Conservation (phyloP, 331 rosid genomes). For the Rhamnella rubrinervis region DNA sequence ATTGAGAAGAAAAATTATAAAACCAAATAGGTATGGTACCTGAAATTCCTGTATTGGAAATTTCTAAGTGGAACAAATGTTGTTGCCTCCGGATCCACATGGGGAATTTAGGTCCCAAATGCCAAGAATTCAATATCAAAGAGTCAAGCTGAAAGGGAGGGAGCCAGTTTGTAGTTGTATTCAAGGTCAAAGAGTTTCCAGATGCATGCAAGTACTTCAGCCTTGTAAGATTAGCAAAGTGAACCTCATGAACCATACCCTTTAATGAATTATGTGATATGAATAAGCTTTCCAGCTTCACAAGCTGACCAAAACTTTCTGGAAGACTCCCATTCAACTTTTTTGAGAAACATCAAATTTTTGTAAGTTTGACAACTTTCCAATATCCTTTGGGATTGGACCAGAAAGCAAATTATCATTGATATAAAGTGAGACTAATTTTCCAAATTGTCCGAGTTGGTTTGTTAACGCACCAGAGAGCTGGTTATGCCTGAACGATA, state of each 20-base stretch:
- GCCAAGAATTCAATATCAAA: not conserved
- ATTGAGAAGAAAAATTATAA: constrained; percentile 15
- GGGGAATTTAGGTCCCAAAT: not conserved
- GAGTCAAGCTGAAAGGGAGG: constrained; percentile 6
- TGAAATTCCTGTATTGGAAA: constrained; percentile 23
- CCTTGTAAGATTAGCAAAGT: constrained; percentile 23
- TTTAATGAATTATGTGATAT: constrained; percentile 12
- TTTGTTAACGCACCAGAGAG: not conserved
- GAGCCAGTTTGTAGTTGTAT: constrained; percentile 21
- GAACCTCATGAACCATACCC: constrained; percentile 15
- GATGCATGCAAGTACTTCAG: rapidly evolving
- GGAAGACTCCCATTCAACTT: not conserved
- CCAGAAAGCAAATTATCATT: not conserved
- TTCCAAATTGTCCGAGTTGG: not conserved
- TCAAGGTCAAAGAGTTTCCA: constrained; percentile 12
- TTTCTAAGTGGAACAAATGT: not conserved
- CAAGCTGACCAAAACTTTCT: constrained; percentile 14
- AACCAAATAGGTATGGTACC: constrained; percentile 27
- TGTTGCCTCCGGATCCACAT: constrained; percentile 4
- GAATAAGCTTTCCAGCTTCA: not conserved
- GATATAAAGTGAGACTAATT: not conserved
- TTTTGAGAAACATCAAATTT: no score
- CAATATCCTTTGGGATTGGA: not conserved
- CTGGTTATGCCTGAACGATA: not conserved
- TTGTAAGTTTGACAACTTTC: not conserved